Evolutionary conservation across 2,329 filamentous ascomycete species (phyloP).

Genomic region (Berkeleyomyces rouxiae): DNA sequence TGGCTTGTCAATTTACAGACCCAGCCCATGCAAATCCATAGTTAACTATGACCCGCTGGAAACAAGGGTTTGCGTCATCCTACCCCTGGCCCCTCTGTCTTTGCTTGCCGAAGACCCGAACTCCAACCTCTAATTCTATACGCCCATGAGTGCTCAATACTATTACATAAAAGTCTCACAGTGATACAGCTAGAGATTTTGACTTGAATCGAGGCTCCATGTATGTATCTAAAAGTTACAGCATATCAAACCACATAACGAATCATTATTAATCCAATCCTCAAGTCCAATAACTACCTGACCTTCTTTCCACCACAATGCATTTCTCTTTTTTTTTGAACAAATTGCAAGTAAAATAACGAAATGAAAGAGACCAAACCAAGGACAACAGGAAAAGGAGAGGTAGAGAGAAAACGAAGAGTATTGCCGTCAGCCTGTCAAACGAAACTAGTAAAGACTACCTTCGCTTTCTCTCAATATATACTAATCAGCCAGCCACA

Average conservation of each 20-base stretch:
- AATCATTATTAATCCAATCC: not conserved
- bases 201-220: too few relatives aligned
- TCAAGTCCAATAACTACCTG: not conserved
- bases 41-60: not conserved
- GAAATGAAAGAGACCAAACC: not conserved
- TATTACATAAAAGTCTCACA: too few relatives aligned
- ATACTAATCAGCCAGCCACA: not conserved
- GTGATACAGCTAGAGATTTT: not conserved
- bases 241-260: not conserved
- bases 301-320: not conserved
- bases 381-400: slow-evolving; percentile 7
- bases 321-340: not conserved
- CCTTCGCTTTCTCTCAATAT: not conserved
- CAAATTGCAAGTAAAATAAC: not conserved
- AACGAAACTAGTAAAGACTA: not conserved
- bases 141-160: too few relatives aligned
- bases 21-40: not conserved
- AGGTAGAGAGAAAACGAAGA: not conserved
- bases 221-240: not conserved
- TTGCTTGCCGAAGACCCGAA: not conserved
- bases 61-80: not conserved
- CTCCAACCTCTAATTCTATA: not conserved
- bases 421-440: not conserved
- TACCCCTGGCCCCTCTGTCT: not conserved
- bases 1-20: not conserved